Evolutionary conservation across 257 asterid genomes (phyloP).

Genomic region (Fraxinus anomala): DNA sequence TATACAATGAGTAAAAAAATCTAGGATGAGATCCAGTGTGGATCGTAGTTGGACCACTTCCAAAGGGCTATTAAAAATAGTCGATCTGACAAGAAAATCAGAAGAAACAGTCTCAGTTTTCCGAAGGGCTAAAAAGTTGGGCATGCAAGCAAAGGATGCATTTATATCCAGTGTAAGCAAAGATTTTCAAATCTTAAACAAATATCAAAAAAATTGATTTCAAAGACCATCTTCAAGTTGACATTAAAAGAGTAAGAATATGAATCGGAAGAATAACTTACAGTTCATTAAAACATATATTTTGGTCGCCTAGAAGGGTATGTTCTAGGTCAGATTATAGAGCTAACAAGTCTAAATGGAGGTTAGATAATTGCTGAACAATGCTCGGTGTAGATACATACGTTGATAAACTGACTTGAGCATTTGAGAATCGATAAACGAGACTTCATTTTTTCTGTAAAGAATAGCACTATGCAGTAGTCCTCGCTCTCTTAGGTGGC

Average conservation of each 20-base stretch:
- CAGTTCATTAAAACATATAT: slow-evolving; percentile 88
- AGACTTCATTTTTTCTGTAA: slow-evolving; percentile 3
- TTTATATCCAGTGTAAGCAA: too few species aligned
- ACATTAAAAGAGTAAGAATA: slow-evolving; percentile 3
- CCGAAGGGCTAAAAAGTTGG: too few species aligned
- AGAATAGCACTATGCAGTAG: slow-evolving; percentile 16
- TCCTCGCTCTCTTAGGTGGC: too few species aligned
- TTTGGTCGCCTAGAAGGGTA: slow-evolving; percentile 91
- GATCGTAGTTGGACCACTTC: too few species aligned
- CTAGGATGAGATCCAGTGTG: too few species aligned
- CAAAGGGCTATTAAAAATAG: too few species aligned
- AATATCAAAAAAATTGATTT: background rate
- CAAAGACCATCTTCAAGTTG: background rate
- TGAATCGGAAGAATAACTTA: slow-evolving; percentile 41
- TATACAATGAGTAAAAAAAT: too few species aligned
- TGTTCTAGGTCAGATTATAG: slow-evolving; percentile 88
- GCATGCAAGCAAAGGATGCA: too few species aligned
- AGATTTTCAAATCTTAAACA: too few species aligned
- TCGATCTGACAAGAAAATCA: too few species aligned
- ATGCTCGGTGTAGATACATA: slow-evolving; percentile 95
- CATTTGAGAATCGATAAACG: slow-evolving; percentile 51
- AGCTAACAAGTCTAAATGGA: slow-evolving; percentile 77
- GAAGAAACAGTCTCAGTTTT: too few species aligned
- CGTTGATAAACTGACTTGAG: slow-evolving; percentile 84
- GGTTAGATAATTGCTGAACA: slow-evolving; percentile 84